phyloP scores from a whole-genome alignment of 768 basidiomycete genomes.

The Xerocomus spinulosus region DNA sequence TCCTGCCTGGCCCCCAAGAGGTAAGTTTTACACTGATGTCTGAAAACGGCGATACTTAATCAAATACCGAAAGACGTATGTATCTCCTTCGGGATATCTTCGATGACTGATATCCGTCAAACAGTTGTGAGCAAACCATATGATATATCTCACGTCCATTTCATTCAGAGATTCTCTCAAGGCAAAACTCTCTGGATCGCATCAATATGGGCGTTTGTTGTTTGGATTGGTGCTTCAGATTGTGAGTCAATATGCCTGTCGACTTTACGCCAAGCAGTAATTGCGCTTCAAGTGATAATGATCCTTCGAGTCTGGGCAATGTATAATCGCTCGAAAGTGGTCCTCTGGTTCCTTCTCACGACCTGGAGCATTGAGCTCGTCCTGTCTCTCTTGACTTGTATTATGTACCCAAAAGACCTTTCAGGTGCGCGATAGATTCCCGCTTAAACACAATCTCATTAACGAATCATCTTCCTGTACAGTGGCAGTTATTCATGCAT shows the following conservation, averaged over 20 bases:
- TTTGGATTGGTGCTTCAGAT: slow-evolving; percentile 1
- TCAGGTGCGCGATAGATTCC: not conserved
- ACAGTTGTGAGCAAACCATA: slow-evolving; percentile 2
- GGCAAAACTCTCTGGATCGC: not conserved
- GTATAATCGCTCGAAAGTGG: slow-evolving; percentile 3
- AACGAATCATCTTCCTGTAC: not conserved
- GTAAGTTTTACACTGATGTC: not conserved
- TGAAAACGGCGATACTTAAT: not conserved
- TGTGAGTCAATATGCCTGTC: not conserved
- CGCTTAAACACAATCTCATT: not conserved
- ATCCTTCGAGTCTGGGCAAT: slow-evolving; percentile 10
- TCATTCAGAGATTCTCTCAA: not conserved
- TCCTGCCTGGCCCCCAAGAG: not conserved
- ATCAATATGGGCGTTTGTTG: not conserved
- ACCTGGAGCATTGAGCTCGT: not conserved
- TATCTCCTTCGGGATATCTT: not conserved
- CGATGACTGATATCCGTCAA: not conserved
- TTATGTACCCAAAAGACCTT: not conserved
- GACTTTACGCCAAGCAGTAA: not conserved
- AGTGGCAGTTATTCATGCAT: slow-evolving; percentile 1
- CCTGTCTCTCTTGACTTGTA: not conserved
- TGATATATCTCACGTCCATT: not conserved
- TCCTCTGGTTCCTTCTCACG: slow-evolving; percentile 1
- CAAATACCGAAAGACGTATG: not conserved
- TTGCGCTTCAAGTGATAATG: slow-evolving; percentile 3